Evolutionary conservation across 352 stramenopile genomes (phyloP).

Genomic region (Globisporangium mamillatum): DNA sequence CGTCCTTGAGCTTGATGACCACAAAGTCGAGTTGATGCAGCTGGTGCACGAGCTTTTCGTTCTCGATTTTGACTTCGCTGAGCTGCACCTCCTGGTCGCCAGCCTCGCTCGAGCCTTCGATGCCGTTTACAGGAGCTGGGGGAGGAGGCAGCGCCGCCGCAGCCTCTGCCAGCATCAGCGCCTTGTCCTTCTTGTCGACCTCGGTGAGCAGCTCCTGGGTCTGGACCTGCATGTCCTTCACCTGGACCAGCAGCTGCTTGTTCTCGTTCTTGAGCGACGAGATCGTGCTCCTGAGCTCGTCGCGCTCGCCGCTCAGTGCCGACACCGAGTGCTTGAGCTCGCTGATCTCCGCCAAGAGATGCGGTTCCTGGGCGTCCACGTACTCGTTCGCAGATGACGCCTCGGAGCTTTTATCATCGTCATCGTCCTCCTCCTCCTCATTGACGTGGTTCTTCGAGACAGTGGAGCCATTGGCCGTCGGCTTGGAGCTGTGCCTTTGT

Average conservation of each 20-base stretch:
- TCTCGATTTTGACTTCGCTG: conserved; percentile 19
- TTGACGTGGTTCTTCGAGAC: conserved; percentile 1
- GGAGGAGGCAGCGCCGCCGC: not conserved
- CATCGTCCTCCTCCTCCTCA: conserved; percentile 18
- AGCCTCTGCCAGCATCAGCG: conserved; percentile 11
- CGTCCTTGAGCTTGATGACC: conserved; percentile 49
- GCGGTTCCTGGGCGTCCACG: conserved; percentile 50
- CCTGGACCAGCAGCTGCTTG: conserved; percentile 21
- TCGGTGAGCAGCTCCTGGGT: conserved; percentile 13
- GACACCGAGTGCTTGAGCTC: conserved; percentile 40
- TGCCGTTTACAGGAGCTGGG: conserved; percentile 11
- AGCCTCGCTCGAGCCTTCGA: conserved; percentile 11
- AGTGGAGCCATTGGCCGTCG: not conserved
- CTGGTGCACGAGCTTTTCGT: conserved; percentile 40
- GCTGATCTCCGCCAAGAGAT: conserved; percentile 47
- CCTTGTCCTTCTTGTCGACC: conserved; percentile 25
- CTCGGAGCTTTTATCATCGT: conserved; percentile 37
- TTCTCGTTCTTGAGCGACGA: conserved; percentile 13
- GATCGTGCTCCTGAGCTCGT: conserved; percentile 11
- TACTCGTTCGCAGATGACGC: conserved; percentile 57
- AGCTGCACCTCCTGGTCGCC: conserved; percentile 12
- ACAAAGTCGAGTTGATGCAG: conserved; percentile 40
- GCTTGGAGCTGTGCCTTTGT: conserved; percentile 7
- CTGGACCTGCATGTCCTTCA: conserved; percentile 20
- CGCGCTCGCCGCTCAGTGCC: conserved; percentile 19